Evolutionary conservation across 179 eudicot species (phyloP), one percentile per base, ranked within the genome.

Genomic region (Heliamphora ciliata): DNA sequence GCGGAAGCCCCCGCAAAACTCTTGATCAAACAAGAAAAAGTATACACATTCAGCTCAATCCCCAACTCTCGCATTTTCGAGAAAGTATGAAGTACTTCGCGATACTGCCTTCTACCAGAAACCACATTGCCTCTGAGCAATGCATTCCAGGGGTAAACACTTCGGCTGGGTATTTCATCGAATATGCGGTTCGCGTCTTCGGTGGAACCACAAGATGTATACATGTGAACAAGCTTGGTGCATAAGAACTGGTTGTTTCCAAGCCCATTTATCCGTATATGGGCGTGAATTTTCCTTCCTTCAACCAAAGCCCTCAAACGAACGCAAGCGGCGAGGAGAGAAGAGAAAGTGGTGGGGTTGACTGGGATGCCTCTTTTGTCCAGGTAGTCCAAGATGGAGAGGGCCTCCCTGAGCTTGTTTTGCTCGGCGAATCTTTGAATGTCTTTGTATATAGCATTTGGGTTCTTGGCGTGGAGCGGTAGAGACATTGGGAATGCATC

Each of bases 61-160:
- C 97, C 95, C 84, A 73, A 83, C 56, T 91, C 93, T 24, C 98
- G 83, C 98, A 95, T 95, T 71, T 80, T 87, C 14, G 74, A 74
- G 82, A 84, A 91, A 0, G 84, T 85, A 46, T 64, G 46, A 71
- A 92, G 83, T 31, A 87, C 70, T 61, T 93, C 93, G 59, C 75
- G 81, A 82, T 86, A 87, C 13, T 83, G 87, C 47, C 90, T 85
- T 51, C 86, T 81, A 24, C 97, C 98, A 80, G 83, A 83, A 64
- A 95, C 85, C 79, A 95, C 97, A 85, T 84, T 91, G 0, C 98
- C 98, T 79, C 97, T 93, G 63, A 95, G 90, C 86, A 95, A 89
- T 0, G 97, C 97, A 77, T 95, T 95, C 98, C 98, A 95, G n/a
- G 94, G 87, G 82, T 92, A 91, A 44, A 95, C 92, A 80, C 86